These are phyloP conservation scores for Emericellopsis cladophorae DNA, from an alignment of 2,329 filamentous ascomycete species.

Conservation along the genomic window DNA sequence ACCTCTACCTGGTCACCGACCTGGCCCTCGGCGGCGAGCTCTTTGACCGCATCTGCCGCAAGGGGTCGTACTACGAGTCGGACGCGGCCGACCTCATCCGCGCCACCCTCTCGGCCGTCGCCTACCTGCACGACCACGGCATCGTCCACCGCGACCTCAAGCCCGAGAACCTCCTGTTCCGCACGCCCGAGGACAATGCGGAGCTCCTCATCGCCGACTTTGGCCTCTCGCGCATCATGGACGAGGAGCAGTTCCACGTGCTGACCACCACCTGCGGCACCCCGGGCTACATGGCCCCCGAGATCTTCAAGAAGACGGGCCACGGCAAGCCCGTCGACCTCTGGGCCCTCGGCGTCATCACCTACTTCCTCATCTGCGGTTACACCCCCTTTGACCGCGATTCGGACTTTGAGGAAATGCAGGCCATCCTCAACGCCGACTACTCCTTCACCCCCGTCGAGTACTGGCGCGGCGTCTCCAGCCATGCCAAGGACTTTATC, in stretches of 20 bases:
- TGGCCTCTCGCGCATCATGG: conserved; percentile 92
- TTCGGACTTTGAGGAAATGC: conserved; percentile 97
- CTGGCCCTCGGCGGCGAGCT: conserved; percentile 92
- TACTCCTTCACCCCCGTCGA: conserved; percentile 90
- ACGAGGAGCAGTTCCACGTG: conserved; percentile 96
- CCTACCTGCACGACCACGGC: conserved; percentile 95
- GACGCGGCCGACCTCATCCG: conserved; percentile 93
- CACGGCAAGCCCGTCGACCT: conserved; percentile 97
- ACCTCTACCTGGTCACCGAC: conserved; percentile 95
- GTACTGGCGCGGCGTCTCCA: conserved; percentile 92
- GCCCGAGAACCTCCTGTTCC: conserved; percentile 92
- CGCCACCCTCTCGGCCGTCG: conserved; percentile 90
- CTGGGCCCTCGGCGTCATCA: conserved; percentile 97
- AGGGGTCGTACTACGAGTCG: conserved; percentile 96
- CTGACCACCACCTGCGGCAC: conserved; percentile 96
- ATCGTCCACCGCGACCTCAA: conserved; percentile 98
- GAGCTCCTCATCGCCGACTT: conserved; percentile 97
- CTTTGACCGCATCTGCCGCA: conserved; percentile 96
- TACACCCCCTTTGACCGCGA: conserved; percentile 98
- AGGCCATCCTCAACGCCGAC: conserved; percentile 92
- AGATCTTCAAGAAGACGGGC: conserved; percentile 98
- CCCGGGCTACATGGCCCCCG: conserved; percentile 96
- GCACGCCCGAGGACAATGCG: conserved; percentile 94
- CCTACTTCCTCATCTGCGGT: conserved; percentile 94
- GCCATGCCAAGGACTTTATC: conserved; percentile 83